Evolutionary conservation across 805 yeast species (phyloP), one percentile per base, ranked within the genome.

Genomic region (Grigorovia humatica): DNA sequence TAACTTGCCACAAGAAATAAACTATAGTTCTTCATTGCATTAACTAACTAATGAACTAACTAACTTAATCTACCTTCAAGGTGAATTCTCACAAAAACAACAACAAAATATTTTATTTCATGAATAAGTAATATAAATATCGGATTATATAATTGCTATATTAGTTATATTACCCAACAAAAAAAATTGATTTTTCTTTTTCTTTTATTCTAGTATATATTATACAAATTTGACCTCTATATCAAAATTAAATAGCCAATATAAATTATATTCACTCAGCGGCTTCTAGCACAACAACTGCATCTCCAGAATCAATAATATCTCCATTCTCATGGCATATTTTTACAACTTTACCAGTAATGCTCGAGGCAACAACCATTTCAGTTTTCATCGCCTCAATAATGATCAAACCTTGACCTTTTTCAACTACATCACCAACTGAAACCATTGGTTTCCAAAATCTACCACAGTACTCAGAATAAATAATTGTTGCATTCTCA

Each of bases 371-470:
- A 40, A 91, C 95, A 48, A 81, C 78, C 97, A 91, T 91, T 70
- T 91, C 99, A 0, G 98, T 93, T 75, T 91, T 91, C 99, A 91
- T 91, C 51, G 99, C 98, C 70, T 91, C 99, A 50, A 91, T 87
- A 43, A 93, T 88, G 57, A 91, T 78, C 55, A 91, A 74, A 4
- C 88, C 88, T 60, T 88, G 91, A 38, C 90, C 95, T 47, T 71
- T 76, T 49, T 73, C 70, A 29, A 91, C 95, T 5, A 57, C 69
- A 60, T 86, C 93, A 23, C 96, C 96, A 46, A 77, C 90, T 52
- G 75, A 70, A 30, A 85, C 95, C 57, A 89, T 71, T 1, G 95
- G 80, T 69, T 93, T 91, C 99, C 99, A 91, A 77, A 86, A 89
- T 59, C 98, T 77, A 51, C 98, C 99, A n/a, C 96, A 85, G 66